Base-by-base conservation (phyloP, 108 stramenopile genomes). In the Mediolabrus comicus region DNA sequence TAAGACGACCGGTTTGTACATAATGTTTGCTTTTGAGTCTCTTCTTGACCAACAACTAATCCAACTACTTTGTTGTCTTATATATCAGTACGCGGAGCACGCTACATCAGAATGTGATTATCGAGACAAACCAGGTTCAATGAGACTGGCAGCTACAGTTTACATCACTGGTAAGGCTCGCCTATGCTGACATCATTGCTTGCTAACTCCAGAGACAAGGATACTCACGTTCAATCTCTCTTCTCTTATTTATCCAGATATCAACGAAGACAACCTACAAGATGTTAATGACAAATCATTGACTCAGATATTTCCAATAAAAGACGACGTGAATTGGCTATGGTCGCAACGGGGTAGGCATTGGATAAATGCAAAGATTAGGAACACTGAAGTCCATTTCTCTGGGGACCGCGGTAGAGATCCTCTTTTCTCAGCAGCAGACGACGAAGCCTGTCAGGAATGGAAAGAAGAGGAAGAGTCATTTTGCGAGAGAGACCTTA, bases 81-180 rank as follows among this genome's bases (percentile, higher is more conserved):
- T 10, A 2, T 38, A 13, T 10, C 36, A 38, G 36, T 7, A 10
- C 2, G 36, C 36, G 14, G 9, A 38, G 14, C 36, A 38, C 36
- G 36, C 36, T 13, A 38, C 36, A 38, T 10, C 36, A 2, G 10
- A 38, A 38, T 38, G 36, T 13, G 36, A 38, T 11, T 72, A 72
- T 36, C 62, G 64, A 12, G 41, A 59, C 22, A 33, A 59, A 2
- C 66, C 66, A 2, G 70, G 70, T 14, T 34, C 46, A 1, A 71
- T 71, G 70, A 16, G 70, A 10, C 28, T 72, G 14, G 62, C 62
- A 17, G 71, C 71, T 35, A 72, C 71, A 2, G 34, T 72, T 17
- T 72, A 72, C 16, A 54, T 72, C 31, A 34, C 62, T 10, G 62
- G 36, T 38, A 38, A 38, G 36, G 9, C 36, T 38, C 11, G 36